Base-by-base conservation (phyloP, 208 protist genomes). In the Zelonia costaricensis region DNA sequence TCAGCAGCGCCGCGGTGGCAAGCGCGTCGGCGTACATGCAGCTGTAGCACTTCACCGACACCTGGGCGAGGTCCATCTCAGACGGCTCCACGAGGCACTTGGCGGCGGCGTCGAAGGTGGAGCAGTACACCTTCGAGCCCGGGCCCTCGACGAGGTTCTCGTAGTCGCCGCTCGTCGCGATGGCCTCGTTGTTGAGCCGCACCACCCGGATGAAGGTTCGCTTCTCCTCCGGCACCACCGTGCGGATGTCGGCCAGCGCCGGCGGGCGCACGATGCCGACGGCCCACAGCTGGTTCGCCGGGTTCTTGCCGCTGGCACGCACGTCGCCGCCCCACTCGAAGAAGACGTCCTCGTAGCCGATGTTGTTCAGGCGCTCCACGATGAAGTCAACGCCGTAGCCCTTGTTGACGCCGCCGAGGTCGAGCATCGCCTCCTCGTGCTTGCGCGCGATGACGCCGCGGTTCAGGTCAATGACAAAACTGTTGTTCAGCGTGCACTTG, bases 21-120 rank as follows among this genome's bases (percentile, higher is more conserved):
- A 93, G 73, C 36, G 86, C 86, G 58, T 93, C 86, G 35, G 86
- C 86, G 76, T 86, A 90, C 82, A 93, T 93, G 68, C 80, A 85
- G 74, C 77, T 89, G 69, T 80, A 83, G 69, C 80, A 83, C 68
- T 87, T 85, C 40, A 93, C 73, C 45, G 74, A 76, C 18, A 84
- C 83, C 71, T 92, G 86, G 4, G 86, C 58, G 6, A 92, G 63
- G 66, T 78, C 54, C 22, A 30, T 62, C 52, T 80, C 68, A 31
- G 58, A 72, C n/a, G 73, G 73, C 64, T 72, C 61, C 18, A 82
- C 51, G 22, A 82, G 69, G 51, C 47, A 69, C 53, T 72, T 70
- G 36, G 73, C 61, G 22, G 63, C 35, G 33, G 53, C 65, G 74
- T 68, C 40, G 56, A 74, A 86, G 46, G 62, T 78, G 22, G 71